Evolutionary conservation across 2,329 filamentous ascomycete genomes (phyloP), one percentile per base, ranked within the genome.

Genomic region (Aspergillus aculeatus): DNA sequence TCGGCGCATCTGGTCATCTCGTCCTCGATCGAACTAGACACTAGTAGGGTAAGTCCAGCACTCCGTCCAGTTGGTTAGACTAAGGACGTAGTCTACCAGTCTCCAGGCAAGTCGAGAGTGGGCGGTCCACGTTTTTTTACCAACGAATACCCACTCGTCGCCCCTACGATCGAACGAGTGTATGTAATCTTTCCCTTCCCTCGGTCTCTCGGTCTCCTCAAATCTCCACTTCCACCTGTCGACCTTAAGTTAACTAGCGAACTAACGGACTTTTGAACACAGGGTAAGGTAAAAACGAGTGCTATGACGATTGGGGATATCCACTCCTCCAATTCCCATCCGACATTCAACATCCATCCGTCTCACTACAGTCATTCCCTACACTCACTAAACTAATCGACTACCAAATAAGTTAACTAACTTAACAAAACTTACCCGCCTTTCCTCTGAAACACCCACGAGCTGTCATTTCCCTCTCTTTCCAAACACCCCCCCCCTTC

Each of bases 231-330:
- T 62, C 44, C 47, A 59, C 41, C 54, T 55, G 54, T 19, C 38
- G 38, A 44, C 38, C 38, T 44, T 44, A 29, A 29, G 26, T 29
- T 9, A 29, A 29, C 26, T 29, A 29, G 7, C 9, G 7, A 29
- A 29, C 26, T 29, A 44, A 44, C 38, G 5, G 38, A 44, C 38
- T 44, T 44, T 44, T 44, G 38, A 44, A n/a, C 38, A 35, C 16
- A 6, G 26, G 26, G 26, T 29, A 29, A 29, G 26, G 26, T 29
- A 2, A 29, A 29, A 29, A 29, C 7, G 26, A 29, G 26, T 29
- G 16, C 14, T 62, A 71, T 73, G 71, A 73, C 69, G 70, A 70
- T 61, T 65, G 57, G 50, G 56, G 56, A 65, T 63, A 61, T 59
- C 56, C 60, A 59, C 56, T 35, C 52, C 48, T 16, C n/a, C 10